Conservation (phyloP, 1,139 yeast species). For the Lodderomyces jiufengensis region DNA sequence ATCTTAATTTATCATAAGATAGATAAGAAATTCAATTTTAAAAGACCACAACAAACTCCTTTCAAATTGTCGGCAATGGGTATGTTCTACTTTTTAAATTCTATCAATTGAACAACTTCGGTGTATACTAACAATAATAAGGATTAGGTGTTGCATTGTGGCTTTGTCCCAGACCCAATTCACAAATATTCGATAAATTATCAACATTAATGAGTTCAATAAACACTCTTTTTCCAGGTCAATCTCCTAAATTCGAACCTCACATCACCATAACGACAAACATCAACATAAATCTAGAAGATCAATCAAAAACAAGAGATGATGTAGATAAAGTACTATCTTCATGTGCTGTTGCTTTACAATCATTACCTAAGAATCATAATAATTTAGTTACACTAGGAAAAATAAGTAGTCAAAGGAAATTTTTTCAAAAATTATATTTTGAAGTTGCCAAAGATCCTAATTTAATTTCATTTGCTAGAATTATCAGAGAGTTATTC, state of each 20-base stretch:
- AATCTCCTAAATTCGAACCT: slow-evolving; percentile 64
- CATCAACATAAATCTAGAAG: slow-evolving; percentile 40
- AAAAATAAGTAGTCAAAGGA: slow-evolving; percentile 36
- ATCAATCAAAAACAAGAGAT: slow-evolving; percentile 38
- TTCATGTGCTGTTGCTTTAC: slow-evolving; percentile 63
- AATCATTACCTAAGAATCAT: slow-evolving; percentile 40
- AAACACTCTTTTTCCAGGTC: slow-evolving; percentile 67
- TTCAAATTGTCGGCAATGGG: slow-evolving; percentile 16
- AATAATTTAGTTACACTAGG: slow-evolving; percentile 38
- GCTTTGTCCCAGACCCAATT: slow-evolving; percentile 65
- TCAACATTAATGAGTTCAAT: slow-evolving; percentile 60
- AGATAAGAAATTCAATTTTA: too few species aligned
- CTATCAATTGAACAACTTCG: background rate
- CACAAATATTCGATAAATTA: slow-evolving; percentile 55
- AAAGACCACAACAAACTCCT: too few species aligned
- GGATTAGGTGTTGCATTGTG: slow-evolving; percentile 59
- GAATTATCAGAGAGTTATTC: slow-evolving; percentile 66
- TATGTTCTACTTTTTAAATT: too few species aligned
- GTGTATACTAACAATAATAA: slow-evolving; percentile 14
- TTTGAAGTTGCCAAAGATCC: slow-evolving; percentile 55
- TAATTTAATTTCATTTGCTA: slow-evolving; percentile 61
- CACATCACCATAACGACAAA: slow-evolving; percentile 73
- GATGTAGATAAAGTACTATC: slow-evolving; percentile 62
- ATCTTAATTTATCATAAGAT: too few species aligned
- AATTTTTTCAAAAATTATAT: slow-evolving; percentile 61